A percentile compares a stretch with the other conserved stretches of the same genome.
Evolutionary conservation across 2,329 filamentous ascomycete species (phyloP).

Genomic region (Botrytis medusae): DNA sequence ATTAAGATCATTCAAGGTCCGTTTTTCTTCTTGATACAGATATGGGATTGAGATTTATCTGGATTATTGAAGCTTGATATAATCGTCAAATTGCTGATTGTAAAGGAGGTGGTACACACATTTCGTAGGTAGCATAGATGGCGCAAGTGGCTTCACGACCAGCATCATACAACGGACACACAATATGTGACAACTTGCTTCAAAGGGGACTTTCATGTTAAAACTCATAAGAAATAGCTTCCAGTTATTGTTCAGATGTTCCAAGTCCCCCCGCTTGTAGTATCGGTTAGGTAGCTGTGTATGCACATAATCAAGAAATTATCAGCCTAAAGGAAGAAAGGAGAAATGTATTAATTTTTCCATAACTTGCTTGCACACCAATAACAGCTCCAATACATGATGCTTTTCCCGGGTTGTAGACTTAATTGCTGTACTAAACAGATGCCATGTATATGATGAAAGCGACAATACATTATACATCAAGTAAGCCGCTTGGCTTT

Average conservation of each 20-base stretch:
- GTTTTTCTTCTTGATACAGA: too few species aligned
- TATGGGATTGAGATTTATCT: too few species aligned
- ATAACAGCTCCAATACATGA: background rate
- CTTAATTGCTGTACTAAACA: background rate
- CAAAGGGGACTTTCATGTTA: background rate
- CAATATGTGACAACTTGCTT: background rate
- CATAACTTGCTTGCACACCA: background rate
- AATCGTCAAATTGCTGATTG: background rate
- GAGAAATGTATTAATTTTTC: background rate
- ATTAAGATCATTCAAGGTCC: too few species aligned
- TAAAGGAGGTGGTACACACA: background rate
- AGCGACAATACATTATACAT: background rate
- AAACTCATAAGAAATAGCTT: background rate
- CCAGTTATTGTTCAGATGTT: background rate
- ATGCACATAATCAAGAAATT: background rate
- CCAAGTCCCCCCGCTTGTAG: background rate
- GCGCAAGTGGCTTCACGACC: background rate
- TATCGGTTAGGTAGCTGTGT: fast-evolving
- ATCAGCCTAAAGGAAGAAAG: background rate
- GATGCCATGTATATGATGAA: background rate
- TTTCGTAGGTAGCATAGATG: background rate
- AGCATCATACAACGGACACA: background rate
- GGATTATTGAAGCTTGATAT: background rate
- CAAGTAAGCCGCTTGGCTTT: background rate
- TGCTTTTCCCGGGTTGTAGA: background rate